phyloP scores from a whole-genome alignment of 2,329 filamentous ascomycete species.

The Claviceps quebecensis region DNA sequence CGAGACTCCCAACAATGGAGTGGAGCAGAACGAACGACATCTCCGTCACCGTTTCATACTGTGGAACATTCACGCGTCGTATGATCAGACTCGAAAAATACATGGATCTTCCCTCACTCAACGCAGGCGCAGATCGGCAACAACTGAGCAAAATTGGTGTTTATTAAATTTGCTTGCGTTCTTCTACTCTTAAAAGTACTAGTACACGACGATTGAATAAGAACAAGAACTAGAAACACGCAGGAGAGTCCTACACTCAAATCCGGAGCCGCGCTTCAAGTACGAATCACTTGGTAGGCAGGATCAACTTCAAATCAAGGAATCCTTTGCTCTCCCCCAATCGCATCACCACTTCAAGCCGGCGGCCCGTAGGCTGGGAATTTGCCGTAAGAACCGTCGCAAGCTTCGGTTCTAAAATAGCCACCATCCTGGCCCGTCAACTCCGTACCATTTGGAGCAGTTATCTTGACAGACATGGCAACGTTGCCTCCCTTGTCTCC shows the following conservation, averaged over 20 bases:
- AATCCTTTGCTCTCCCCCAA: not conserved
- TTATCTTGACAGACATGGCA: slow-evolving; percentile 7
- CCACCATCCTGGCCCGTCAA: slow-evolving; percentile 7
- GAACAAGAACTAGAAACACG: not conserved
- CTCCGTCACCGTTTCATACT: not conserved
- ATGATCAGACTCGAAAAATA: too few relatives aligned
- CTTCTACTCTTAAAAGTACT: too few relatives aligned
- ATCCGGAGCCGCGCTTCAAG: not conserved
- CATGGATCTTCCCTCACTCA: not conserved
- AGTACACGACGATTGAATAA: not conserved
- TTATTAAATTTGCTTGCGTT: too few relatives aligned
- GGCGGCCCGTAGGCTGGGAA: slow-evolving; percentile 6
- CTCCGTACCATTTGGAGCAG: slow-evolving; percentile 6
- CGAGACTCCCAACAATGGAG: not conserved
- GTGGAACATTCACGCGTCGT: not conserved
- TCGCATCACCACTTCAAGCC: not conserved
- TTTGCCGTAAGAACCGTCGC: slow-evolving; percentile 7
- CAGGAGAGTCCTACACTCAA: not conserved
- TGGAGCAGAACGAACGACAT: not conserved
- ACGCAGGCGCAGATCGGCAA: not conserved
- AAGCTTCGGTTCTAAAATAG: slow-evolving; percentile 7
- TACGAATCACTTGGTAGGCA: not conserved
- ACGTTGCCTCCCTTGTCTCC: slow-evolving; percentile 7
- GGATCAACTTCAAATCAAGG: not conserved
- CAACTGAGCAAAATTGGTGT: too few relatives aligned